Base-by-base conservation (phyloP, 352 stramenopile species). In the Globisporangium lucens region DNA sequence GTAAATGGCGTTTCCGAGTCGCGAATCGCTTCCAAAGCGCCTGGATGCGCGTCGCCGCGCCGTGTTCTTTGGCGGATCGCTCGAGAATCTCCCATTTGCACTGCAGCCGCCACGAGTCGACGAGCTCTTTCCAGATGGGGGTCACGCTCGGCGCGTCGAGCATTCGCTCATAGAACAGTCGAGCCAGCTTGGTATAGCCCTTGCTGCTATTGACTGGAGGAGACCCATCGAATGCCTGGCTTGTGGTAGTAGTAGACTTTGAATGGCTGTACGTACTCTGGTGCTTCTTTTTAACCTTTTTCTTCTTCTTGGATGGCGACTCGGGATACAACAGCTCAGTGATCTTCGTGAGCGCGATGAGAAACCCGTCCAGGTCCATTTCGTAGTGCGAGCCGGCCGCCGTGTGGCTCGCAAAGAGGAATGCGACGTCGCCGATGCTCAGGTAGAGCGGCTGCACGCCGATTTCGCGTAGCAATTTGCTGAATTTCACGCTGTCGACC, bases 401-500 rank as follows among this genome's bases (percentile, higher is more conserved):
- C 4, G 77, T 57, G 13, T 88, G 72, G 15, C 66, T 79, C 15
- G 79, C 71, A 36, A 92, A 92, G 24, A 92, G 68, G 68, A 85
- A 89, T 2, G 84, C 82, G 5, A 71, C 82, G 30, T 92, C 84
- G 0, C 84, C 86, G 27, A 94, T 80, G n/a, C 62, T 73, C 3
- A 94, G 65, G 3, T 71, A 57, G 7, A 67, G 60, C 0, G 86
- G 84, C 30, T 90, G 78, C 1, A 91, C 65, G 0, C 69, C 68
- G 46, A 80, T 84, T 60, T 93, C 84, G 2, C 85, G 85, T 12
- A 94, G 61, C 8, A 93, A 66, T 49, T 90, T 90, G 61, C 81
- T 87, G 68, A 94, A 94, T 58, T 94, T 94, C 67, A 93, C 78
- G 56, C 84, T 84, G 58, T 94, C 86, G 27, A 91, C 73, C 1